These are phyloP conservation scores for Betula pendula DNA, from an alignment of 306 rosid species.

Conservation along the genomic window DNA sequence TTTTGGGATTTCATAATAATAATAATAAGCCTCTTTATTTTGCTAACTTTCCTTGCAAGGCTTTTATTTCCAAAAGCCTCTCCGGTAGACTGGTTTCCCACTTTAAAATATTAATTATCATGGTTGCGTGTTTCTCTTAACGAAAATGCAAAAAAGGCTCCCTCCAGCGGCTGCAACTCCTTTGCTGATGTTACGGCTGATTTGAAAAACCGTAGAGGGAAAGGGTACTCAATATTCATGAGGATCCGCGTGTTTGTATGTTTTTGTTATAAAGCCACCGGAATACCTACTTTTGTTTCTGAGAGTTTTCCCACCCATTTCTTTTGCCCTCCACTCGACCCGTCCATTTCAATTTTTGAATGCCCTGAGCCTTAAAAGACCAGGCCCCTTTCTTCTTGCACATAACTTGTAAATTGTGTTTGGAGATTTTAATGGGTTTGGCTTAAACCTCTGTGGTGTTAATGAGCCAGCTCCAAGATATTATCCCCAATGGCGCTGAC, in stretches of 20 bases:
- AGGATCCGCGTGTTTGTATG: too few species aligned
- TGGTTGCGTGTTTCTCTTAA: constrained; percentile 52
- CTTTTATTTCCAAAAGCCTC: constrained; percentile 30
- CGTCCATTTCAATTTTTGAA: constrained; percentile 35
- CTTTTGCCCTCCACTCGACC: too few species aligned
- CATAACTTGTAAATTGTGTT: not conserved
- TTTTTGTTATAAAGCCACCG: too few species aligned
- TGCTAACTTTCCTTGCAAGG: constrained; percentile 53
- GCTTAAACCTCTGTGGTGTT: not conserved
- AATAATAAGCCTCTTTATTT: not conserved
- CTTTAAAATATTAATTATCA: not conserved
- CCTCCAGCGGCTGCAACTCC: constrained; percentile 35
- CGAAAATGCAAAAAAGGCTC: constrained; percentile 32
- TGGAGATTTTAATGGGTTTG: too few species aligned
- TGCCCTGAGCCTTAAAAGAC: not conserved
- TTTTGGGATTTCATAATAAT: constrained; percentile 37
- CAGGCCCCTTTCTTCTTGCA: not conserved
- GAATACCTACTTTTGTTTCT: constrained; percentile 18
- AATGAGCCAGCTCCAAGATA: not conserved
- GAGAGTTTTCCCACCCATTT: too few species aligned
- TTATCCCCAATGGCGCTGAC: constrained; percentile 17
- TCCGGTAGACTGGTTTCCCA: constrained; percentile 1
- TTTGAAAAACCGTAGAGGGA: constrained; percentile 55
- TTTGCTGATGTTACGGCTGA: constrained; percentile 27
- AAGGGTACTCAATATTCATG: constrained; percentile 27